These are phyloP conservation scores for Moricandia arvensis DNA, from an alignment of 345 rosid species.

Conservation along the genomic window DNA sequence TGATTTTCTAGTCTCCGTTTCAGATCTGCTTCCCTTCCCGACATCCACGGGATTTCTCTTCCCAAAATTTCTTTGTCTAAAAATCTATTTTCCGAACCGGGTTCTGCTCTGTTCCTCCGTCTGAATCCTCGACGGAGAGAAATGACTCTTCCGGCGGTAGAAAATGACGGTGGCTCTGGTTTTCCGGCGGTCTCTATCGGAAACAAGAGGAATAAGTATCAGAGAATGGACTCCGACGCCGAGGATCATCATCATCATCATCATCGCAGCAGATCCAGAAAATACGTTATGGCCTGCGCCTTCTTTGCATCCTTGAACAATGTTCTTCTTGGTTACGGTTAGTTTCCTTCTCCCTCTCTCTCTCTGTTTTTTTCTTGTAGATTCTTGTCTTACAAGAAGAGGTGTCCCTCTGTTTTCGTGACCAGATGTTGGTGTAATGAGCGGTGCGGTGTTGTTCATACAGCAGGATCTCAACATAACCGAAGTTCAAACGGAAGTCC, in stretches of 20 bases:
- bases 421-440: conserved; percentile 93
- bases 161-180: conserved; percentile 39
- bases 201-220: conserved; percentile 62
- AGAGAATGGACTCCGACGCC: conserved; percentile 67
- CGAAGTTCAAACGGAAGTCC: too few species aligned
- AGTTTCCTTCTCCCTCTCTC: conserved; percentile 15
- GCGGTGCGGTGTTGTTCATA: too few species aligned
- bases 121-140: conserved; percentile 12
- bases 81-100: not conserved
- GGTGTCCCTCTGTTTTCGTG: conserved; percentile 15
- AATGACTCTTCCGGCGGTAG: conserved; percentile 58
- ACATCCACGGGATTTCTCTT: conserved; percentile 3
- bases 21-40: conserved; percentile 28
- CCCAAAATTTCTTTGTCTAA: conserved; percentile 14
- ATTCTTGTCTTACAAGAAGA: too few species aligned
- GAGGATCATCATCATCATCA: conserved; percentile 28
- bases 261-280: conserved; percentile 40
- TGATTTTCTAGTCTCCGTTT: not conserved
- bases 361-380: not conserved
- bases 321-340: conserved; percentile 94
- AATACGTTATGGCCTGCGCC: conserved; percentile 73
- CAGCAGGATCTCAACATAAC: too few species aligned
- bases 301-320: conserved; percentile 81
- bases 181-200: conserved; percentile 50
- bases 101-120: conserved; percentile 14